Percentiles rank a stretch among this genome's conserved stretches.
phyloP scores from a whole-genome alignment of 495 filamentous ascomycete species.

The Daldinia decipiens region DNA sequence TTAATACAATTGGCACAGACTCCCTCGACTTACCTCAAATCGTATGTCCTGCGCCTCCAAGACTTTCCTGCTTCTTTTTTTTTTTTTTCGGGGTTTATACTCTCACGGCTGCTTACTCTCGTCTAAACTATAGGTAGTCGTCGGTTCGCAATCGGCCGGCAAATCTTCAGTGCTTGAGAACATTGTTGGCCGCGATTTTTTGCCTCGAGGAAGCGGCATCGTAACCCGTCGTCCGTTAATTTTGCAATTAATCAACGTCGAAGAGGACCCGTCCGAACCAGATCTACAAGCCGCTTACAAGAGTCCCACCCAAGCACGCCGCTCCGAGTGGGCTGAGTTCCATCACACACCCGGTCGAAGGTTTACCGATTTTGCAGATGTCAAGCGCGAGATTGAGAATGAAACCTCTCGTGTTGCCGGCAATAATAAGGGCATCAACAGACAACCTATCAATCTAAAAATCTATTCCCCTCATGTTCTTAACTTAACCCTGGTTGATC shows the following conservation, averaged over 20 bases:
- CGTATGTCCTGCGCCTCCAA: conserved; percentile 66
- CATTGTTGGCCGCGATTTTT: conserved; percentile 96
- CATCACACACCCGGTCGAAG: conserved; percentile 89
- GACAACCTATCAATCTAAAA: conserved; percentile 97
- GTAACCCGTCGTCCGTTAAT: conserved; percentile 94
- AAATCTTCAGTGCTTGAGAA: conserved; percentile 99
- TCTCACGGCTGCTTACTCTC: conserved; percentile 31
- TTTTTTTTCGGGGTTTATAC: background rate
- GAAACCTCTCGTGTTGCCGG: conserved; percentile 96
- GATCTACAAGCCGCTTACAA: conserved; percentile 67
- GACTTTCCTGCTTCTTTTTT: conserved; percentile 5
- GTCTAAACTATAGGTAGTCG: conserved; percentile 79
- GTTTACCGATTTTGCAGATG: conserved; percentile 90
- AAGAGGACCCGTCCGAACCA: conserved; percentile 77
- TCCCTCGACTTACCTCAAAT: conserved; percentile 98
- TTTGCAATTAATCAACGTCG: conserved; percentile 97
- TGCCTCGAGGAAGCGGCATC: conserved; percentile 95
- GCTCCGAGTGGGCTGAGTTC: conserved; percentile 93
- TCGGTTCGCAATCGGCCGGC: conserved; percentile 97
- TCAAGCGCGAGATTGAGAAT: conserved; percentile 96
- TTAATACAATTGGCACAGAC: conserved; percentile 99
- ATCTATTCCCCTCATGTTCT: conserved; percentile 98
- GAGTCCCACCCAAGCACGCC: conserved; percentile 56
- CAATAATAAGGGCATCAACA: conserved; percentile 98
- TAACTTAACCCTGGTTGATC: conserved; percentile 94